phyloP scores from a whole-genome alignment of 352 stramenopile genomes.

The Pythium inflatum region DNA sequence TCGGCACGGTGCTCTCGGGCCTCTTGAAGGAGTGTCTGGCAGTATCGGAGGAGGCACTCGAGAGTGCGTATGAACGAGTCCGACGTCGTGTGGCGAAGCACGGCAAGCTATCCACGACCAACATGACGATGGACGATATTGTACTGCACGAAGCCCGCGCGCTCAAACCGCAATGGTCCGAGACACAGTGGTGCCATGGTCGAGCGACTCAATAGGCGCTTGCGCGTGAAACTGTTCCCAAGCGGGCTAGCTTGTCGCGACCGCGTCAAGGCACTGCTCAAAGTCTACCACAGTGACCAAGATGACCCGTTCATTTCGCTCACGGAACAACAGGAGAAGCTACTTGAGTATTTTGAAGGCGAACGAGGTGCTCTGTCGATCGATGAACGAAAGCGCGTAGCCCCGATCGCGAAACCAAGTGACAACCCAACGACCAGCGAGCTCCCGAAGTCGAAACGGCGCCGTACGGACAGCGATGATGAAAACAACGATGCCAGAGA shows the following conservation, averaged over 20 bases:
- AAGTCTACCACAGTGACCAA: neutral
- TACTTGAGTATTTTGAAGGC: neutral
- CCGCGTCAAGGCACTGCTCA: neutral
- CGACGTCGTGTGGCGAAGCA: too few species aligned
- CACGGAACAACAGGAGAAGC: neutral
- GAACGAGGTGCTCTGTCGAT: too few species aligned
- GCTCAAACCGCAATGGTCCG: too few species aligned
- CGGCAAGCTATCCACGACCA: too few species aligned
- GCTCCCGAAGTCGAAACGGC: neutral
- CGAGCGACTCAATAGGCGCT: neutral
- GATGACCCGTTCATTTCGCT: neutral
- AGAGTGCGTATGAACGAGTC: too few species aligned
- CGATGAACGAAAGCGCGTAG: too few species aligned
- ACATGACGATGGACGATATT: constrained; percentile 1
- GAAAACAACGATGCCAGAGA: neutral
- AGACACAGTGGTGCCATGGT: neutral
- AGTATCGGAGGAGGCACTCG: neutral
- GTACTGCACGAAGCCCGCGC: neutral
- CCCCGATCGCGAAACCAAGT: too few species aligned
- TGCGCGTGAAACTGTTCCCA: neutral
- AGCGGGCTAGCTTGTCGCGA: neutral
- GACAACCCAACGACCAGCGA: too few species aligned
- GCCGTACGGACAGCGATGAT: neutral
- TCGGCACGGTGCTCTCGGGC: neutral
- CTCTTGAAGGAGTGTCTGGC: neutral